Evolutionary conservation across 768 basidiomycete genomes (phyloP), one percentile per base, ranked within the genome.

Genomic region (Mrakia gelida): DNA sequence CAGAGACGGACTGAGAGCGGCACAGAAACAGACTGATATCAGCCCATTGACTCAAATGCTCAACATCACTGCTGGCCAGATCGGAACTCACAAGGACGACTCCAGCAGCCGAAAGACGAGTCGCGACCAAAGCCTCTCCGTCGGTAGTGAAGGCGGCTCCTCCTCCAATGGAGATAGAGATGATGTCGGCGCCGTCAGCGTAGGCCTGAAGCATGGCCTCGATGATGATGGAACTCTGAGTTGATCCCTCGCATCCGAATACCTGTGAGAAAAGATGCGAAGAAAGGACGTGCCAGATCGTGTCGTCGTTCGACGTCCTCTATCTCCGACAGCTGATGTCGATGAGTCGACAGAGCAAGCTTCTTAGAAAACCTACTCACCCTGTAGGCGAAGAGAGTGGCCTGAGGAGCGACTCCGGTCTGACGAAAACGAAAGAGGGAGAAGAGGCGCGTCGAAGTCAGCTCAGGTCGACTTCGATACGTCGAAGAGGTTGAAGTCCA

Each of bases 111-210:
- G 89, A 87, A 61, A 92, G 87, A 65, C 90, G 84, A 80, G 88
- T 88, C 0, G 90, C 88, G 7, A 91, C 86, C 3, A 91, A 89
- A 16, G 88, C 81, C 68, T 85, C 83, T 11, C 88, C 84, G 32
- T 86, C 86, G 81, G 89, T 88, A 1, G 90, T 89, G 90, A 90
- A 92, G 6, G 90, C 90, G 79, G 88, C 86, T 4, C 87, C 80
- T 21, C 89, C 81, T 49, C 91, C 91, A 6, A 92, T 83, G 28
- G 89, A 90, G 80, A 92, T 83, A 6, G 89, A 89, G 78, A 92
- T 84, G 77, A 52, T 87, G 81, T 92, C 89, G 79, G 88, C 85
- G 0, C 87, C 88, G n/a, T 65, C 71, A 5, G 67, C 5, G 73
- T 59, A 79, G 2, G 73, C 78, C 26, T 72, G 73, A 28, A 75